Conservation (phyloP, 441 rosid species). For the Croton laevigatus region DNA sequence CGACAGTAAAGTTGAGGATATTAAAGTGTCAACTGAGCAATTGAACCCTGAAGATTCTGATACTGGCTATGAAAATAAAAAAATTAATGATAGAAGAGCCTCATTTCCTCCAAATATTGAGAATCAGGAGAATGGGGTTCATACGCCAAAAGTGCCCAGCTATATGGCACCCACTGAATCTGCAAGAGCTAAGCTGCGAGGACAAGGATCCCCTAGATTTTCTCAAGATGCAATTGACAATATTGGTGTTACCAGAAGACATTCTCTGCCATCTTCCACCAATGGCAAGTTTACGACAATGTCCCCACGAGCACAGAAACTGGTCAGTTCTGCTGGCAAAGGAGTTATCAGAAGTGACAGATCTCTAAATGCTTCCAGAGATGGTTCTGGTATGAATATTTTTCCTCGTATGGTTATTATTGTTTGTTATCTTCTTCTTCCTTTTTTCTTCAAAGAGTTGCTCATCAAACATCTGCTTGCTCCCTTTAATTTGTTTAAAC, state of each 20-base stretch:
- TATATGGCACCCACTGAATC: constrained; percentile 77
- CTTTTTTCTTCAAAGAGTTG: not conserved
- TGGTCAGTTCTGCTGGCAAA: constrained; percentile 19
- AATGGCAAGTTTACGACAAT: constrained; percentile 41
- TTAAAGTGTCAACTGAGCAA: constrained; percentile 3
- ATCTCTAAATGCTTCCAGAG: constrained; percentile 40
- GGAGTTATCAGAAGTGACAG: constrained; percentile 23
- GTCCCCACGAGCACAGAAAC: constrained; percentile 58
- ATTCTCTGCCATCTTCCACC: constrained; percentile 65
- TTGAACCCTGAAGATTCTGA: constrained; percentile 17
- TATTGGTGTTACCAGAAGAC: constrained; percentile 45
- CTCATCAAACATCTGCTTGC: not conserved
- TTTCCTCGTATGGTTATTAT: not conserved
- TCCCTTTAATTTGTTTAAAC: not conserved
- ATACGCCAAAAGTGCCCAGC: constrained; percentile 55
- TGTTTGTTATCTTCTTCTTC: not conserved
- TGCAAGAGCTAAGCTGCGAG: constrained; percentile 48
- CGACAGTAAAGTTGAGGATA: constrained; percentile 25
- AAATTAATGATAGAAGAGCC: constrained; percentile 47
- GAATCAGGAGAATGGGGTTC: constrained; percentile 42
- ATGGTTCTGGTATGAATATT: constrained; percentile 49
- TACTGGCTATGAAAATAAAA: constrained; percentile 34
- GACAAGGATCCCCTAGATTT: constrained; percentile 58
- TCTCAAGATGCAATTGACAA: constrained; percentile 42
- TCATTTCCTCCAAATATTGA: constrained; percentile 55